These are phyloP conservation scores for Bothriochloa decipiens DNA, from an alignment of 176 grass and related monocot species.

Conservation along the genomic window DNA sequence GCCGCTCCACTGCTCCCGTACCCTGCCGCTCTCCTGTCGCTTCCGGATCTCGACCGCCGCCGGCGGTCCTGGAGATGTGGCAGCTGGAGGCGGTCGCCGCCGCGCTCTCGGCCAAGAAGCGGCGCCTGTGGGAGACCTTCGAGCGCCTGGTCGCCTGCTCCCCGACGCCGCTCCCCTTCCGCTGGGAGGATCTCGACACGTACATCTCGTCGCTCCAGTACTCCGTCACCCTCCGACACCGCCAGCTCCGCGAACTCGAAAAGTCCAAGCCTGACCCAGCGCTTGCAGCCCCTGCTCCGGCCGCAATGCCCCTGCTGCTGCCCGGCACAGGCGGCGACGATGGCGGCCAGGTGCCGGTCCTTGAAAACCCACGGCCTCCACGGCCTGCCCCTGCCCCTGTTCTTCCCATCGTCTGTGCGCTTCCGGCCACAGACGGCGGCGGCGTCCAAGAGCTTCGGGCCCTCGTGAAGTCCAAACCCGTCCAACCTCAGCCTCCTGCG, in stretches of 20 bases:
- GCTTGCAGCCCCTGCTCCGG: not conserved
- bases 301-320: not conserved
- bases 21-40: not conserved
- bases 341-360: not conserved
- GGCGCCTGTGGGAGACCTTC: slow-evolving; percentile 47
- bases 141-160: slow-evolving; percentile 35
- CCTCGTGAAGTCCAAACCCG: not conserved
- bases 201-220: slow-evolving; percentile 51
- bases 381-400: too few relatives aligned
- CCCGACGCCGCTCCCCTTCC: slow-evolving; percentile 41
- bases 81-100: slow-evolving; percentile 45
- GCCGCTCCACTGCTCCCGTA: not conserved
- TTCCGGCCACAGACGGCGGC: not conserved
- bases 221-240: slow-evolving; percentile 24
- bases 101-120: slow-evolving; percentile 51
- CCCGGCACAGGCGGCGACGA: not conserved
- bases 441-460: not conserved
- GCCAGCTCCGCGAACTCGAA: not conserved
- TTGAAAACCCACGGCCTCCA: not conserved
- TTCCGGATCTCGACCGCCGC: not conserved
- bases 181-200: slow-evolving; percentile 54
- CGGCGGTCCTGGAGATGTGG: not conserved
- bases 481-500: not conserved
- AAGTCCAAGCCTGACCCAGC: not conserved
- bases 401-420: not conserved